Conservation (phyloP, 768 basidiomycete species). For the Rhizopogon rudus region DNA sequence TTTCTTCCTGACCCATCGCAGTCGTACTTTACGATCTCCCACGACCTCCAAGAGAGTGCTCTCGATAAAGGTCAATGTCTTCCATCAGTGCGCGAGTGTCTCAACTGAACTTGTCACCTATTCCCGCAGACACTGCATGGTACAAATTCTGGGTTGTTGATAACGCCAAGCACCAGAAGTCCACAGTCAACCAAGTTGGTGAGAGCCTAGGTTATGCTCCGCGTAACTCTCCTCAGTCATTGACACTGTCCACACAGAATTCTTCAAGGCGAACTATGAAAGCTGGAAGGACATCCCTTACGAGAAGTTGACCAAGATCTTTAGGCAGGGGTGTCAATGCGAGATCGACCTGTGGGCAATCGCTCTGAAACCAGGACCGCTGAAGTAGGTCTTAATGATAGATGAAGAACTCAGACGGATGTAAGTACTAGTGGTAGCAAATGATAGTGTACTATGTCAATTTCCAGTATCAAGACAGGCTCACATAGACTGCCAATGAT, state of each 20-base stretch:
- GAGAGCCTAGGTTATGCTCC: background rate
- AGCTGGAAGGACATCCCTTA: background rate
- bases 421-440: background rate
- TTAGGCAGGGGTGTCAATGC: background rate
- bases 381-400: background rate
- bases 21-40: background rate
- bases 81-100: background rate
- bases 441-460: background rate
- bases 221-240: background rate
- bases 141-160: background rate
- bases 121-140: background rate
- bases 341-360: background rate
- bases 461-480: no score
- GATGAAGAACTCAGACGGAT: background rate
- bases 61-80: background rate
- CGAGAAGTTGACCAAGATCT: background rate
- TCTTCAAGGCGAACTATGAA: background rate
- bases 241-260: background rate
- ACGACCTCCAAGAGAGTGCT: background rate
- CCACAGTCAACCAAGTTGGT: background rate
- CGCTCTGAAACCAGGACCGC: background rate
- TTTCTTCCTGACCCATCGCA: background rate
- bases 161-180: background rate
- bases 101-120: background rate
- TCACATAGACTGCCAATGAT: no score